Base-by-base conservation (phyloP, 257 asterid genomes). In the Plantago ovata region DNA sequence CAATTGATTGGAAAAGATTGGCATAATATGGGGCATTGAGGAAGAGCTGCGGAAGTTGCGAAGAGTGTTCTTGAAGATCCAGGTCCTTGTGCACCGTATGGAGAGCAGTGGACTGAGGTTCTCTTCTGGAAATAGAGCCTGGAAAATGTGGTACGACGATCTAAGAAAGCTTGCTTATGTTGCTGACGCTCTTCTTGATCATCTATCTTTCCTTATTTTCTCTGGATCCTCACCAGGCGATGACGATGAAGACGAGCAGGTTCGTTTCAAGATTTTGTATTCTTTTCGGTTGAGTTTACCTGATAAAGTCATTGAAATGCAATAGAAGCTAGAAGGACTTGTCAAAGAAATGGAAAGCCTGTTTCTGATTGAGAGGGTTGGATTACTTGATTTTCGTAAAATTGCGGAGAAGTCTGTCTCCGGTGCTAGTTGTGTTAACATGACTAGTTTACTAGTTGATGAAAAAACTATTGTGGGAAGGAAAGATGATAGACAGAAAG, bases 141-240 rank as follows among this genome's bases (percentile, higher is more conserved):
- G 73, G 68, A 23, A 56, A 24, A 53, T 69, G 11, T 76, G 65
- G 70, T 62, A 58, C 16, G 71, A 61, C n/a, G 75, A 76, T 39
- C 8, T 72, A 13, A 32, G 55, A 13, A 75, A 38, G 40, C 57
- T 67, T 6, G 44, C 67, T 6, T 64, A 50, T 28, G 74, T 62
- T 47, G 72, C 62, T 0, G 77, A 75, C 16, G 69, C 72, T 3
- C 74, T 75, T 21, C 69, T 71, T 6, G 75, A 71, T 33, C 65
- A 40, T 2, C 36, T 71, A 56, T 60, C 61, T 2, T 48, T 67
- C 52, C 62, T 43, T 41, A 53, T 71, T 18, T 53, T 33, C 53
- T 0, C 38, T 9, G 3, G 7, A n/a, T n/a, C n/a, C 5, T 1
- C 32, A 10, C 15, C 38, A 0, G 14, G 12, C 7, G 28, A 6